phyloP scores from a whole-genome alignment of 2,329 filamentous ascomycete genomes.

The Aspergillus hiratsukae region DNA sequence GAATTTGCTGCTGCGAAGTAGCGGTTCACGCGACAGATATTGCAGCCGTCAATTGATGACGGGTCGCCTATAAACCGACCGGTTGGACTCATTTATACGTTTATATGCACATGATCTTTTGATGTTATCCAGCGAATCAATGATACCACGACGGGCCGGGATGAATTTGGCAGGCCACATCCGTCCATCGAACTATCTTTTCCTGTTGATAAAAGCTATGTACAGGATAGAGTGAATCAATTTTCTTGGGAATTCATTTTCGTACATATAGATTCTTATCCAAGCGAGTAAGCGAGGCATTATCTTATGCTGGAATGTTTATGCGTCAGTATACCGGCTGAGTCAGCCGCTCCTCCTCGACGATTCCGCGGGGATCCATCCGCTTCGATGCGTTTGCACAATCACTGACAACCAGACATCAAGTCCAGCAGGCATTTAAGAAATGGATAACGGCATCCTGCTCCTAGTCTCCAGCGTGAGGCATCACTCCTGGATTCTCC shows the following conservation, averaged over 20 bases:
- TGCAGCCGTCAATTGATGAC: too few relatives aligned
- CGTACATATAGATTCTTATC: too few relatives aligned
- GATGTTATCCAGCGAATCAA: constrained; percentile 18
- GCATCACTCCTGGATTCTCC: not conserved
- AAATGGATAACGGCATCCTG: not conserved
- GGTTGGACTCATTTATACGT: not conserved
- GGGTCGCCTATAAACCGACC: not conserved
- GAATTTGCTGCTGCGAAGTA: constrained; percentile 24
- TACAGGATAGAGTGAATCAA: not conserved
- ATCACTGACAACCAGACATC: not conserved
- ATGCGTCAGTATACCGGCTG: constrained; percentile 12
- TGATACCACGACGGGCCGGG: constrained; percentile 27
- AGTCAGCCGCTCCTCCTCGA: constrained; percentile 13
- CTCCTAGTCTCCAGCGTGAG: not conserved
- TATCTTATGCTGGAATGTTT: not conserved
- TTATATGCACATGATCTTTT: constrained; percentile 3
- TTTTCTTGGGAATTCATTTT: too few relatives aligned
- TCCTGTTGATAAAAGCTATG: not conserved
- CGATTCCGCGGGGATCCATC: constrained; percentile 33
- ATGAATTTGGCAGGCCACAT: constrained; percentile 18
- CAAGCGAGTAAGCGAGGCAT: too few relatives aligned
- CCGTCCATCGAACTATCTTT: constrained; percentile 4
- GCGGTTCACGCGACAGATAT: too few relatives aligned
- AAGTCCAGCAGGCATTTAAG: not conserved
- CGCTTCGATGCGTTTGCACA: constrained; percentile 23